Evolutionary conservation across 2,329 filamentous ascomycete species (phyloP).

Genomic region (Davidsoniella virescens): DNA sequence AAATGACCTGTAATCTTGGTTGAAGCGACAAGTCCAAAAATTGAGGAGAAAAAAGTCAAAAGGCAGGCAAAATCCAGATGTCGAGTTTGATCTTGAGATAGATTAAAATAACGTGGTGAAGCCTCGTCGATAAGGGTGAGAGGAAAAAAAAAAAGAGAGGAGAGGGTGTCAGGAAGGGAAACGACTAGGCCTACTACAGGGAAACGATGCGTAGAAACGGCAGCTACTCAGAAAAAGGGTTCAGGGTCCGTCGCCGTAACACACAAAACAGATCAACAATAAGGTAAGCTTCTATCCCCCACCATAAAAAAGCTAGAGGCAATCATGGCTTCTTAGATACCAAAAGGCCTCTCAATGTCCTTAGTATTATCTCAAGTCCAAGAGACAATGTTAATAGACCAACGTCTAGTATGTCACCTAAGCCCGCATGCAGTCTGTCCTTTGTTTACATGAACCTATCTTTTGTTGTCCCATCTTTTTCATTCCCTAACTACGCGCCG

Average conservation of each 20-base stretch:
- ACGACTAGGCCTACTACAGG: not conserved
- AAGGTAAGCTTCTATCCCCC: not conserved
- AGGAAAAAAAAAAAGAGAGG: slow-evolving; percentile 2
- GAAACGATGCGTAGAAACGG: not conserved
- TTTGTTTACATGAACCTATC: not conserved
- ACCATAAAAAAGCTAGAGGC: not conserved
- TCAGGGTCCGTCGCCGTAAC: not conserved
- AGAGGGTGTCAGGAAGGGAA: not conserved
- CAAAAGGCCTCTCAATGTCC: not conserved
- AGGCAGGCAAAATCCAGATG: not conserved
- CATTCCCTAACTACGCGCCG: not conserved
- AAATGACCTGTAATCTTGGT: not conserved
- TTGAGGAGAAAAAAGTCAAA: not conserved
- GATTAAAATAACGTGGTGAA: not conserved
- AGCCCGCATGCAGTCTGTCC: not conserved
- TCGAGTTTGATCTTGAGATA: not conserved
- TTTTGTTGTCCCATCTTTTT: not conserved
- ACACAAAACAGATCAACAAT: not conserved
- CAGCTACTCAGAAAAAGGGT: not conserved
- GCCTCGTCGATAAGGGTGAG: not conserved
- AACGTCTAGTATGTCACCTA: not conserved
- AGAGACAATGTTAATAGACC: not conserved
- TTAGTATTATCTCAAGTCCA: not conserved
- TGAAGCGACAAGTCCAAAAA: slow-evolving; percentile 1
- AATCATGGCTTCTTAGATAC: not conserved